Base-by-base conservation (phyloP, 768 basidiomycete species). In the Sistotremastrum suecicum region DNA sequence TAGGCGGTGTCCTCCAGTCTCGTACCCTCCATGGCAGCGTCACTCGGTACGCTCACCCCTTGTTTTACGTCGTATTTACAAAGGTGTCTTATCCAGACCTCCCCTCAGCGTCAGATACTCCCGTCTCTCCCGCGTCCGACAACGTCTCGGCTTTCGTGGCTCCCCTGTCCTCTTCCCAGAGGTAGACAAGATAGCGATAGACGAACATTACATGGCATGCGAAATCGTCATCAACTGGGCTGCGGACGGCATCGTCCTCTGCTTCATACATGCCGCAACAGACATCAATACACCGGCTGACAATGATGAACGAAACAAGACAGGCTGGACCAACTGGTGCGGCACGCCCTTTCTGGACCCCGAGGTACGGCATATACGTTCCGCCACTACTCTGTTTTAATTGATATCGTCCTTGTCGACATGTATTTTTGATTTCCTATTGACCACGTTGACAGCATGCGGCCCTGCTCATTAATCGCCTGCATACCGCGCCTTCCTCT, bases 201-300 rank as follows among this genome's bases (percentile, higher is more conserved):
- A 90, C 66, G 62, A 66, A 31, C 66, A 86, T 57, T 90, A 88
- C 61, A 80, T 89, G 76, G 79, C 80, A 4, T 81, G 85, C 49
- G 86, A 91, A 63, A 78, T 91, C 56, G 86, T 89, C 55, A 83
- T 88, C 58, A 91, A 88, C 62, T 84, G 80, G 76, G 86, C 84
- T 42, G 83, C 84, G 10, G 83, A 89, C 50, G 82, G 78, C 48
- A 75, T 91, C 57, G 83, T 89, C 48, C 69, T 91, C 34, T 89
- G 87, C 61, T 91, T 91, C 67, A 75, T 89, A 42, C 87, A 91
- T 55, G 86, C 87, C 37, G 76, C 77, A 33, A 75, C 76, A 49
- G 85, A 89, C 69, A 70, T 84, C 48, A 70, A 61, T 9, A 68
- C 72, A 43, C 69, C 69, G 35, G 64, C 63, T 7, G 83, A 88